Base-by-base conservation (phyloP, 73 alveolate genomes). In the Paramecium caudatum region DNA sequence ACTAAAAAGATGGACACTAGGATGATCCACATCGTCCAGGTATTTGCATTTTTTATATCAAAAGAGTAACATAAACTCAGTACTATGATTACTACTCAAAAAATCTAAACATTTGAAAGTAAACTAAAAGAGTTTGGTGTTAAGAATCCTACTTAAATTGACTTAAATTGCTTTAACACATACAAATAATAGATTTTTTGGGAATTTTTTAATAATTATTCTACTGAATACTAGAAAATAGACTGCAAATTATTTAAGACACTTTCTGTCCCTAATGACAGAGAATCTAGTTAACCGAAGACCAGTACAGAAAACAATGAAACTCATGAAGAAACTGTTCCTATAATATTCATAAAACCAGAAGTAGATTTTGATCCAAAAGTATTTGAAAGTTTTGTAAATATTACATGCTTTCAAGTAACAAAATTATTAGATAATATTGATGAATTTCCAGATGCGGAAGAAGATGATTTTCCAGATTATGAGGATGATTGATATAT, bases 401-500 rank as follows among this genome's bases (percentile, higher is more conserved):
- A 65, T 65, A 0, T 65, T 1, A 32, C 7, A 32, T 65, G 83
- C 48, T 65, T 65, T 65, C 33, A 65, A 65, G 12, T 33, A 0
- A 30, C 83, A n/a, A 33, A 65, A 65, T 3, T 33, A 3, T 25
- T 33, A 3, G 55, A 65, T 5, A 36, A 65, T 34, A 13, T 65
- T n/a, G 83, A 65, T 12, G 55, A 65, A 13, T 65, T 65, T 65
- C 83, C 83, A n/a, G 17, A 65, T 33, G 47, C 47, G 34, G 83
- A 65, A 17, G 83, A 65, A 36, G 83, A 65, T 25, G 83, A 65
- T 27, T 65, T 65, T 65, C 83, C 83, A 25, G 83, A 65, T 65
- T 65, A 33, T 32, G 34, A 13, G 4, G 83, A 65, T 10, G 83
- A 65, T 65, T 65, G 27, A 65, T 30, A 65, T 65, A 65, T 36